These are phyloP conservation scores for Plenodomus tracheiphilus DNA, from an alignment of 2,329 filamentous ascomycete species.

Conservation along the genomic window DNA sequence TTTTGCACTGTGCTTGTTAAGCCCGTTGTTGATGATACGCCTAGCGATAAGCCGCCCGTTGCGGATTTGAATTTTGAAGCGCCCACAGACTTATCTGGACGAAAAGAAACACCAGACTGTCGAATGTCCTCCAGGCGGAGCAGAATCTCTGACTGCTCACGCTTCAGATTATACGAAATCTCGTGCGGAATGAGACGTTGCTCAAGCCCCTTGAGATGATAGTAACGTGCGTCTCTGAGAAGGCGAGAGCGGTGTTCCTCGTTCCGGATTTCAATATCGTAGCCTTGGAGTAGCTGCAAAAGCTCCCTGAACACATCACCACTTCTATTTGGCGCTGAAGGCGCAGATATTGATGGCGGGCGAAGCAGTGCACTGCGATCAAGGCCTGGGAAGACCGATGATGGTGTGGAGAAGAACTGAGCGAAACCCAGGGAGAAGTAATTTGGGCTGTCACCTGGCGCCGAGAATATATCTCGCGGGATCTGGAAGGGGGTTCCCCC, in stretches of 20 bases:
- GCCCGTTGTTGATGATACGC: constrained; percentile 32
- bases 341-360: constrained; percentile 83
- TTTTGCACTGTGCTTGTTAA: constrained; percentile 24
- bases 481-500: constrained; percentile 87
- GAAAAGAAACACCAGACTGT: constrained; percentile 77
- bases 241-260: constrained; percentile 77
- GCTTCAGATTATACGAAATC: constrained; percentile 73
- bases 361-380: constrained; percentile 77
- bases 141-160: constrained; percentile 72
- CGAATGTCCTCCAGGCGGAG: constrained; percentile 85
- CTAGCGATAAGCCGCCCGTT: constrained; percentile 19
- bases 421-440: constrained; percentile 92
- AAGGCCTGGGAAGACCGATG: constrained; percentile 83
- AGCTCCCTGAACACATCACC: constrained; percentile 85
- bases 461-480: constrained; percentile 81
- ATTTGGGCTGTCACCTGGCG: constrained; percentile 88
- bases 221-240: constrained; percentile 86
- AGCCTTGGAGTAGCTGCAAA: constrained; percentile 79
- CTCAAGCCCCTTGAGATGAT: constrained; percentile 88
- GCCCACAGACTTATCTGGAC: constrained; percentile 49
- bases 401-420: constrained; percentile 79
- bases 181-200: constrained; percentile 80
- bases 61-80: constrained; percentile 21
- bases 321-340: constrained; percentile 76
- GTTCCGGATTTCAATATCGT: constrained; percentile 74